A percentile compares a stretch with the other conserved stretches of the same genome.
These are phyloP conservation scores for Theileria annulata DNA, from an alignment of 169 alveolate genomes.

Conservation along the genomic window DNA sequence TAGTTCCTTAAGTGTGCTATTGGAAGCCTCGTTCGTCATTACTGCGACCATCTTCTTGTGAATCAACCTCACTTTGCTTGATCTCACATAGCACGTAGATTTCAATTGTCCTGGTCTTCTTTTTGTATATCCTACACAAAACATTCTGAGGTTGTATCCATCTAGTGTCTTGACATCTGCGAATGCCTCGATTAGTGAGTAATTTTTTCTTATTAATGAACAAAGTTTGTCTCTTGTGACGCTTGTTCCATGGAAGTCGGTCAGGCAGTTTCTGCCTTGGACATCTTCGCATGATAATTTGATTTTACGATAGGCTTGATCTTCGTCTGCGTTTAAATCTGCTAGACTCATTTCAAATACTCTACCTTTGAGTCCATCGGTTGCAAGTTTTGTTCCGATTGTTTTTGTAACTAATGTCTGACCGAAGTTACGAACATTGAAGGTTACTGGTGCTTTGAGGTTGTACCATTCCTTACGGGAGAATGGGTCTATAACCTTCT, in stretches of 20 bases:
- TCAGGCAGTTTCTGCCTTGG: conserved; percentile 92
- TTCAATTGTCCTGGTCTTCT: conserved; percentile 91
- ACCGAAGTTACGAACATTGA: conserved; percentile 91
- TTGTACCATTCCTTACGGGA: conserved; percentile 95
- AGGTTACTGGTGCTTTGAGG: conserved; percentile 93
- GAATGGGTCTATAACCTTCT: conserved; percentile 95
- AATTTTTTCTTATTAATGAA: conserved; percentile 95
- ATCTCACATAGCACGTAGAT: conserved; percentile 95
- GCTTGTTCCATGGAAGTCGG: conserved; percentile 96
- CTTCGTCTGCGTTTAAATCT: conserved; percentile 93
- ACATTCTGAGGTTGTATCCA: conserved; percentile 94
- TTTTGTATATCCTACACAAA: conserved; percentile 96
- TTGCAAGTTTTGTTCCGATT: conserved; percentile 92
- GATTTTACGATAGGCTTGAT: conserved; percentile 93
- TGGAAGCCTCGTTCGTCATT: conserved; percentile 92
- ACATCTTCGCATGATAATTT: conserved; percentile 93
- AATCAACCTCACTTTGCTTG: conserved; percentile 92
- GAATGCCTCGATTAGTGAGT: conserved; percentile 94
- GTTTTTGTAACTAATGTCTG: conserved; percentile 93
- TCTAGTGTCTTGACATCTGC: conserved; percentile 96
- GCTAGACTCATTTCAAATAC: conserved; percentile 94
- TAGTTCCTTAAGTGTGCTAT: conserved; percentile 90
- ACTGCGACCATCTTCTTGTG: conserved; percentile 96
- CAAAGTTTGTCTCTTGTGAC: conserved; percentile 96
- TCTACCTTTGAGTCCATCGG: conserved; percentile 93